A percentile compares a stretch with the other conserved stretches of the same genome.
Conservation (phyloP, 345 rosid genomes). For the Eucalyptus pumila region DNA sequence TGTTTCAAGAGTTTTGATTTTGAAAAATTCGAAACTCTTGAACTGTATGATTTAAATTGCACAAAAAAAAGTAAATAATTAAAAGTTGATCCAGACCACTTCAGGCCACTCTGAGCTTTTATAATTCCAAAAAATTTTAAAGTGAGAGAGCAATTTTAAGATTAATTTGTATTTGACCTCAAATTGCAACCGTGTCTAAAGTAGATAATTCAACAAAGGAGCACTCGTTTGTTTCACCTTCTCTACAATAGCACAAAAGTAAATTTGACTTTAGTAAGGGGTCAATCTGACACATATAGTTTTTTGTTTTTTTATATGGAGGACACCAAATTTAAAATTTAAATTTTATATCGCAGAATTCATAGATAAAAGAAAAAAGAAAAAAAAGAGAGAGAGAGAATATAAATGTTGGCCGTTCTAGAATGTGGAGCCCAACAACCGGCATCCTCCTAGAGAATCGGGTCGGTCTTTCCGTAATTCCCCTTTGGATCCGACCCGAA, state of each 20-base stretch:
- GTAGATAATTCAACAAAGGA: background rate
- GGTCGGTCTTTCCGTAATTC: background rate
- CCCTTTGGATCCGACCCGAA: too few species aligned
- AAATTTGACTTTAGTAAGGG: background rate
- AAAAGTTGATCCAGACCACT: background rate
- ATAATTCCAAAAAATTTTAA: background rate
- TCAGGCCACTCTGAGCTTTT: background rate
- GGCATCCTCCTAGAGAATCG: background rate
- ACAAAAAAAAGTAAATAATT: fast-evolving
- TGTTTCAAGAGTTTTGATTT: background rate
- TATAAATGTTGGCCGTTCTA: background rate
- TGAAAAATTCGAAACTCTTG: background rate
- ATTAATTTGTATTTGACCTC: background rate
- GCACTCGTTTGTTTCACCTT: background rate
- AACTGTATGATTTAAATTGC: fast-evolving
- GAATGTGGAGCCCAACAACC: background rate
- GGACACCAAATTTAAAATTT: background rate
- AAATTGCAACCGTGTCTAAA: background rate
- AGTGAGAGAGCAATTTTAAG: background rate
- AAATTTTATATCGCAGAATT: background rate
- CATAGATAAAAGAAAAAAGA: background rate
- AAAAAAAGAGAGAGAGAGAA: background rate
- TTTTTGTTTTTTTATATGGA: too few species aligned
- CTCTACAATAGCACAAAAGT: background rate
- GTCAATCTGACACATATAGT: background rate